Evolutionary conservation across 176 grass and related monocot species (phyloP).

Genomic region (Triticum monococcum): DNA sequence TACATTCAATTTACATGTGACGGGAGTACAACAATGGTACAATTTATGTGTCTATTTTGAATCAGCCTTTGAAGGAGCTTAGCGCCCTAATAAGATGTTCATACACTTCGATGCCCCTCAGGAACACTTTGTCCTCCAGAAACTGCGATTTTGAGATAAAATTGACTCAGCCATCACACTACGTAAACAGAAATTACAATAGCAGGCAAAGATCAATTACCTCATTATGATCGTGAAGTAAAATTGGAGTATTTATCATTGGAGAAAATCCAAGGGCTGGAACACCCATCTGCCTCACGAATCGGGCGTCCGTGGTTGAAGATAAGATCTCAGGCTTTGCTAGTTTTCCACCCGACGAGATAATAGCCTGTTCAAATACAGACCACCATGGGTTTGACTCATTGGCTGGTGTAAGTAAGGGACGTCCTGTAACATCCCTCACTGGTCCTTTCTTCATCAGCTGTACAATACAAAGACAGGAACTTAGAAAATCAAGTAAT

Average conservation of each 20-base stretch:
- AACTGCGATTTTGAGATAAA: constrained; percentile 41
- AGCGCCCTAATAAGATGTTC: constrained; percentile 71
- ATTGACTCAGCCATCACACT: neutral
- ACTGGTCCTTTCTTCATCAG: constrained; percentile 54
- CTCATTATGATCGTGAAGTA: constrained; percentile 94
- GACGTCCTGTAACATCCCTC: constrained; percentile 45
- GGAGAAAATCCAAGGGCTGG: constrained; percentile 90
- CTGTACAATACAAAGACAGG: constrained; percentile 28
- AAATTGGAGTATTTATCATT: constrained; percentile 77
- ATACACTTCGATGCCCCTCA: constrained; percentile 86
- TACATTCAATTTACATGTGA: neutral
- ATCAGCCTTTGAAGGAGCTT: constrained; percentile 57
- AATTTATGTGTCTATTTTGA: neutral
- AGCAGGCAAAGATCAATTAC: constrained; percentile 13
- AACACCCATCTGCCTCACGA: constrained; percentile 77
- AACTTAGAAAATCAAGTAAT: neutral
- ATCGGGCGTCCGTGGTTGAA: constrained; percentile 80
- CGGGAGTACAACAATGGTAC: neutral
- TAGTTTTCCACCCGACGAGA: constrained; percentile 64
- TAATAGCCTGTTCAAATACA: constrained; percentile 64
- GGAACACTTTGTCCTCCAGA: constrained; percentile 79
- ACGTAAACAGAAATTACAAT: neutral
- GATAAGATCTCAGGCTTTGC: constrained; percentile 81
- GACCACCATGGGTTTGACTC: constrained; percentile 89
- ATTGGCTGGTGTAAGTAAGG: constrained; percentile 58